These are phyloP conservation scores for Paragyromitra xinjiangensis DNA, from an alignment of 495 filamentous ascomycete genomes.

Conservation along the genomic window DNA sequence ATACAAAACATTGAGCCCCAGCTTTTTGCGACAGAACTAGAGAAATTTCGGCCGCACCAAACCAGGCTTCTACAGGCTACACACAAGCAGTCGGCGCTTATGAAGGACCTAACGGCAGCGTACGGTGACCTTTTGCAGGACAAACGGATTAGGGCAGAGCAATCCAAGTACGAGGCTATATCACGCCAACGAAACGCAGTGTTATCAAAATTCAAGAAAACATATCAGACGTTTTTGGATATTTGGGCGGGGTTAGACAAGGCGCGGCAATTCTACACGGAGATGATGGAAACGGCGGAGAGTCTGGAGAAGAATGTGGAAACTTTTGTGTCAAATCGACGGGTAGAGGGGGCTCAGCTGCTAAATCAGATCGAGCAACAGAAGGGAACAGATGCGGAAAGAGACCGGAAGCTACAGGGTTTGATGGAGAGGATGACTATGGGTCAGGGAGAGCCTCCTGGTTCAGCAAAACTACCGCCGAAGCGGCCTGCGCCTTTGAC, in stretches of 20 bases:
- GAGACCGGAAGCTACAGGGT: constrained; percentile 81
- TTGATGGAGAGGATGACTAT: constrained; percentile 96
- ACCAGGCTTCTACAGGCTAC: constrained; percentile 87
- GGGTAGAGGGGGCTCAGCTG: constrained; percentile 89
- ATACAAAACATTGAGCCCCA: constrained; percentile 87
- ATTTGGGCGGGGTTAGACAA: constrained; percentile 84
- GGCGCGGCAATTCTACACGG: constrained; percentile 89
- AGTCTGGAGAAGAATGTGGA: constrained; percentile 97
- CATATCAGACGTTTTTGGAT: constrained; percentile 91
- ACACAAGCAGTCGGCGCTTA: constrained; percentile 89
- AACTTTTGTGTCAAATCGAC: constrained; percentile 91
- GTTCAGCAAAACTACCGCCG: constrained; percentile 57
- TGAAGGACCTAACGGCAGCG: constrained; percentile 91
- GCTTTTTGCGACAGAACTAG: constrained; percentile 90
- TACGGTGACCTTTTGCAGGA: constrained; percentile 92
- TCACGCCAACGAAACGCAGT: constrained; percentile 83
- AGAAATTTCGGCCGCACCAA: constrained; percentile 95
- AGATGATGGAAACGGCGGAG: constrained; percentile 95
- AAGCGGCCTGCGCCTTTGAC: constrained; percentile 61
- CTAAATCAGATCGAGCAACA: constrained; percentile 84
- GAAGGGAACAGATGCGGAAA: constrained; percentile 78
- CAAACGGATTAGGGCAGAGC: constrained; percentile 90
- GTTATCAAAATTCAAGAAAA: constrained; percentile 85
- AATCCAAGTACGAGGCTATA: constrained; percentile 90
- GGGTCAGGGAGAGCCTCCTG: constrained; percentile 64